Evolutionary conservation across 164 flowering plant species (phyloP).

Genomic region (Houttuynia cordata): DNA sequence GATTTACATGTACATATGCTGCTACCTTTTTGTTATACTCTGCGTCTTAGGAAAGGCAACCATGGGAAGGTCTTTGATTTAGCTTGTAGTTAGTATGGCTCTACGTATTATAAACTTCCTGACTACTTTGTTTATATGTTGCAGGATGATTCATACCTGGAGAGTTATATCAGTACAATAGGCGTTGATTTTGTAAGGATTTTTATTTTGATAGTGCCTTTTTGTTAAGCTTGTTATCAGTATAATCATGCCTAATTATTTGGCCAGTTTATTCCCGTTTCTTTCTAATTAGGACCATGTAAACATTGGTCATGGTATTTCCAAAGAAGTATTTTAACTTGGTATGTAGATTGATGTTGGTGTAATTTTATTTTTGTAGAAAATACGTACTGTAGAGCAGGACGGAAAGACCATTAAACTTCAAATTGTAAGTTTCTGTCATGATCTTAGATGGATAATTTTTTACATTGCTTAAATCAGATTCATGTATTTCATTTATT

Average conservation of each 20-base stretch:
- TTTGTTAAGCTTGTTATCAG: not conserved
- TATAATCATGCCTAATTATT: too few relatives aligned
- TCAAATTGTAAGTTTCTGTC: slow-evolving; percentile 57
- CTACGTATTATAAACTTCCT: too few relatives aligned
- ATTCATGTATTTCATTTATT: not conserved
- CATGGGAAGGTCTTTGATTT: too few relatives aligned
- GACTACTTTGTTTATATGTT: slow-evolving; percentile 2
- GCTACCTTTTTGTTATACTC: too few relatives aligned
- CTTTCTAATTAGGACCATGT: not conserved
- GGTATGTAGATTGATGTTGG: too few relatives aligned
- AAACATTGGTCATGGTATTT: too few relatives aligned
- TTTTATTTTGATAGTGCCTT: not conserved
- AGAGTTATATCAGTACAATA: slow-evolving; percentile 90
- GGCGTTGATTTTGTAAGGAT: slow-evolving; percentile 89
- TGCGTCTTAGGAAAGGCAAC: too few relatives aligned
- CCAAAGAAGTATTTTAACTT: too few relatives aligned
- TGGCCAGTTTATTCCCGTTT: not conserved
- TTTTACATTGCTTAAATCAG: too few relatives aligned
- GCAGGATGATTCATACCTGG: slow-evolving; percentile 95
- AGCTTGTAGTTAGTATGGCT: too few relatives aligned
- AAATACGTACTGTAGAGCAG: slow-evolving; percentile 95
- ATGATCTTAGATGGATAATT: not conserved
- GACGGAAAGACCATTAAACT: slow-evolving; percentile 92
- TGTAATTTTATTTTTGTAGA: slow-evolving; percentile 28
- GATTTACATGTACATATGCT: too few relatives aligned